Conservation (phyloP, 2,329 filamentous ascomycete species). For the Aphanocladium album region DNA sequence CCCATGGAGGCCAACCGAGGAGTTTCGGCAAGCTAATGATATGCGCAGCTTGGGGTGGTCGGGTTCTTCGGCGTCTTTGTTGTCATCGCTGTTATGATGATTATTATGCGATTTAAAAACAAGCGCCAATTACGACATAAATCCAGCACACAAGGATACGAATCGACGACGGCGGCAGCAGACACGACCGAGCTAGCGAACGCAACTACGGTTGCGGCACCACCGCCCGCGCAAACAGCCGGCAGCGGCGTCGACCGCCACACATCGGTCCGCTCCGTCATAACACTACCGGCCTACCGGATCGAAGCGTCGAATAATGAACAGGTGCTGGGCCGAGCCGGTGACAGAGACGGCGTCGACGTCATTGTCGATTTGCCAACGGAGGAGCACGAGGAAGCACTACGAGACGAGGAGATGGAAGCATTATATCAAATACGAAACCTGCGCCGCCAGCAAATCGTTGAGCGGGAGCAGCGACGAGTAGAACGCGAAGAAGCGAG, state of each 20-base stretch:
- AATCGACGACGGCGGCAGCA: neutral
- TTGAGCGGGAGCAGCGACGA: conserved; percentile 73
- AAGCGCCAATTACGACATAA: neutral
- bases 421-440: conserved; percentile 83
- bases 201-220: neutral
- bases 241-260: conserved; percentile 62
- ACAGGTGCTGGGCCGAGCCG: conserved; percentile 78
- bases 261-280: conserved; percentile 84
- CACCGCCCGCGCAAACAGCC: conserved; percentile 1
- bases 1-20: neutral
- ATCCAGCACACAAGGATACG: conserved; percentile 7
- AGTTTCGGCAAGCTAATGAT: neutral
- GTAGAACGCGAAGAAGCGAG: conserved; percentile 66
- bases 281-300: conserved; percentile 86
- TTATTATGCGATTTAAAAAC: neutral
- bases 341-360: conserved; percentile 88
- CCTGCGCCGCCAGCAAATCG: conserved; percentile 67
- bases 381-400: conserved; percentile 68
- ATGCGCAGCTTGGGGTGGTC: neutral
- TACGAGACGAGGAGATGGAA: conserved; percentile 89
- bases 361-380: conserved; percentile 82
- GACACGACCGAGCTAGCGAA: conserved; percentile 5
- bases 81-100: neutral
- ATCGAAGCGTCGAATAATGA: conserved; percentile 68
- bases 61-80: neutral